Conservation (phyloP, 352 stramenopile genomes). For the Phytophthora sp. region DNA sequence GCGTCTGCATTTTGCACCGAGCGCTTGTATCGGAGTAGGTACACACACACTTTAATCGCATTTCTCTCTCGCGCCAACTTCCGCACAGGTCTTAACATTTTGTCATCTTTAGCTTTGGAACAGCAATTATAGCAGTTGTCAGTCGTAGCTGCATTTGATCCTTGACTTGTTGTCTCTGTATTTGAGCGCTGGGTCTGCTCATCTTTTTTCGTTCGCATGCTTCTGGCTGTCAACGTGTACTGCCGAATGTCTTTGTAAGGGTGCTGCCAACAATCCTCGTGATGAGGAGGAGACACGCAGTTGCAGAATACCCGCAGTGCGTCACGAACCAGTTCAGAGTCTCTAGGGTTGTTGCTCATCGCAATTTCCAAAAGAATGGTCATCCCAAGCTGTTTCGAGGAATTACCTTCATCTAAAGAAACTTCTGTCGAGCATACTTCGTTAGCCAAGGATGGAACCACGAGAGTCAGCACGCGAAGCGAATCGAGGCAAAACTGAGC, state of each 20-base stretch:
- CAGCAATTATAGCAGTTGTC: slow-evolving; percentile 53
- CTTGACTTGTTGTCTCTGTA: slow-evolving; percentile 7
- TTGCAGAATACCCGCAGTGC: slow-evolving; percentile 83
- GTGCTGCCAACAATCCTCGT: slow-evolving; percentile 86
- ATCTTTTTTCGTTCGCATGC: slow-evolving; percentile 63
- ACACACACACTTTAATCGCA: slow-evolving; percentile 88
- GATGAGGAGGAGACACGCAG: slow-evolving; percentile 78
- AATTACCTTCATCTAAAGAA: slow-evolving; percentile 45
- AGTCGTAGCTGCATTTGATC: background rate
- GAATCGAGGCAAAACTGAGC: slow-evolving; percentile 83
- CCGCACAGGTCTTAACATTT: slow-evolving; percentile 66
- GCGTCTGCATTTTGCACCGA: slow-evolving; percentile 88
- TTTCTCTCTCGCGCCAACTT: slow-evolving; percentile 82
- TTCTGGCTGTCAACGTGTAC: slow-evolving; percentile 74
- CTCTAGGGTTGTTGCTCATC: slow-evolving; percentile 70
- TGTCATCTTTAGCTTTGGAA: slow-evolving; percentile 65
- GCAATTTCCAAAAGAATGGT: slow-evolving; percentile 81
- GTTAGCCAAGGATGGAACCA: slow-evolving; percentile 67
- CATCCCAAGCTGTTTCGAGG: slow-evolving; percentile 58
- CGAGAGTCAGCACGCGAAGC: slow-evolving; percentile 74
- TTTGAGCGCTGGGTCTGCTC: slow-evolving; percentile 22
- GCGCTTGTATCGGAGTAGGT: slow-evolving; percentile 87
- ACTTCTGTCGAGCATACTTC: slow-evolving; percentile 85
- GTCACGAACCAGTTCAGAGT: slow-evolving; percentile 79
- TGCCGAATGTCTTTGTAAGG: slow-evolving; percentile 86